Conservation (phyloP, 305 asterid species). For the Stenogyne calaminthoides region DNA sequence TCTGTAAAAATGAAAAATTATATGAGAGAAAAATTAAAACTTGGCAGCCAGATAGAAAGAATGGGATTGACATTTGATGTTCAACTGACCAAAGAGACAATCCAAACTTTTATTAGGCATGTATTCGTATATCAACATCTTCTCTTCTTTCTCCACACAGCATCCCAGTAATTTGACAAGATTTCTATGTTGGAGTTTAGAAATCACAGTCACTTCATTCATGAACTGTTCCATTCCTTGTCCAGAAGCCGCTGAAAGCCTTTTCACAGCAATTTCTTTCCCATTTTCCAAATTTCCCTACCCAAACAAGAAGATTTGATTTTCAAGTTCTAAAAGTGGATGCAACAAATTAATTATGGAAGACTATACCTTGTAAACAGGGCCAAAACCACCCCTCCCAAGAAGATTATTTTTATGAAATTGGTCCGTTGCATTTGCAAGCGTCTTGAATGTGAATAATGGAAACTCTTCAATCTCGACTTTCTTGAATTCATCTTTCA, state of each 20-base stretch:
- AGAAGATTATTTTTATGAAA: neutral
- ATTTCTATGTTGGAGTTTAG: conserved; percentile 27
- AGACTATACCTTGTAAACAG: conserved; percentile 30
- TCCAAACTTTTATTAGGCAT: conserved; percentile 38
- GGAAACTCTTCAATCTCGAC: conserved; percentile 3
- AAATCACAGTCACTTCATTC: conserved; percentile 16
- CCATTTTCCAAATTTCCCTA: conserved; percentile 45
- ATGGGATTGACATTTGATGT: too few relatives aligned
- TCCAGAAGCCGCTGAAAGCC: conserved; percentile 38
- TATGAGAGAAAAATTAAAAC: too few relatives aligned
- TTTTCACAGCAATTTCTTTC: conserved; percentile 48
- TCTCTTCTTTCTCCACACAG: conserved; percentile 39
- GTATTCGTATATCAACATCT: conserved; percentile 35
- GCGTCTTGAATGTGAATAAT: neutral
- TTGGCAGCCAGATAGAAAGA: too few relatives aligned
- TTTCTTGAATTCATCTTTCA: neutral
- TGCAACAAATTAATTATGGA: too few relatives aligned
- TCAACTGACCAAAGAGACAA: conserved; percentile 38
- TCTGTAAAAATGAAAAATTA: neutral
- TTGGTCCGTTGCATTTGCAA: neutral
- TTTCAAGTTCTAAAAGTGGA: too few relatives aligned
- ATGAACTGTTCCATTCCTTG: neutral
- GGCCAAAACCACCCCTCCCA: conserved; percentile 11
- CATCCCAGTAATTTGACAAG: conserved; percentile 47
- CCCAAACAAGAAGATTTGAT: too few relatives aligned